Base-by-base conservation (phyloP, 2,329 filamentous ascomycete genomes). In the Fusarium sp. region DNA sequence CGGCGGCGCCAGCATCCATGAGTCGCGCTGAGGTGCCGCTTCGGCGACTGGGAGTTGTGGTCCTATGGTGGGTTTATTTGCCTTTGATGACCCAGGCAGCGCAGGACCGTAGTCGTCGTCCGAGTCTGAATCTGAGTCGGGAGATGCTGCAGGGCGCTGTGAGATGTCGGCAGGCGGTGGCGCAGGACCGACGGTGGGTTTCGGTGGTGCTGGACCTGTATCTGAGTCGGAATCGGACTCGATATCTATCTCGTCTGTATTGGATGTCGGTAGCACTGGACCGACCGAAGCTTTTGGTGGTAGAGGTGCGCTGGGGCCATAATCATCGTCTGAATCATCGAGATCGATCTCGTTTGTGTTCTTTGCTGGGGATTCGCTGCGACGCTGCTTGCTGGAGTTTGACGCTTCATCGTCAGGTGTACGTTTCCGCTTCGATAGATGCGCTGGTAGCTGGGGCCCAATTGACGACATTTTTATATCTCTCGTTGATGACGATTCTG, bases 1-100 rank as follows among this genome's bases (percentile, higher is more conserved):
- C 0, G 91, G 91, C 2, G 91, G 91, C 2, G 88, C 86, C 45
- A 93, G 83, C 91, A 94, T 94, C 91, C 91, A 94, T 73, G 93
- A 90, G 81, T 97, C 94, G 72, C 95, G 89, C 75, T 90, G 86
- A 7, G 85, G 83, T 47, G 86, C 84, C 19, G 77, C 70, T 36
- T 81, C 74, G 7, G 79, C 68, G 15, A 74, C 68, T 4, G 77
- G 74, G 2, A 77, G 69, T 12, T 79, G 72, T 6, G 78, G 77
- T 15, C 79, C 79, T 40, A 77, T 76, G 52, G 75, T 68, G 43
- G 73, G 85, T 68, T 87, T 85, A 7, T 83, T 82, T 46, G 83
- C 84, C 24, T 76, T 65, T 71, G 76, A 74, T 9, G 83, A 77
- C 10, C 82, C 80, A 3, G 88, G 86, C 6, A 88, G 85, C 17